phyloP scores from a whole-genome alignment of 2,329 filamentous ascomycete genomes.

The Trichoderma sp. region DNA sequence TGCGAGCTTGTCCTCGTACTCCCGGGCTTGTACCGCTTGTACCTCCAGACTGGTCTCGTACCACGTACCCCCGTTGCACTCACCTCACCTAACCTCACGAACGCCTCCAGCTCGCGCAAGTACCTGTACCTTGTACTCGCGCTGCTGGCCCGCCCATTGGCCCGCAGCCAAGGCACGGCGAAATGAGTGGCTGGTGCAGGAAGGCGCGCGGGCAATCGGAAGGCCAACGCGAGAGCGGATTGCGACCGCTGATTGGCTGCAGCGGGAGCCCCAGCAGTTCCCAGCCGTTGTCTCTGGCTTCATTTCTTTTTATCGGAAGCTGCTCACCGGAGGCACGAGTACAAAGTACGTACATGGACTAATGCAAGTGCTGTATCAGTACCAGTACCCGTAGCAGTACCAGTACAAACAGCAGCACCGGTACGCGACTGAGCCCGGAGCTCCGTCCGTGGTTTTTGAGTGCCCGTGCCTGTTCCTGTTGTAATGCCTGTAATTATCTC shows the following conservation, averaged over 20 bases:
- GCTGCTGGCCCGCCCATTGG: not conserved
- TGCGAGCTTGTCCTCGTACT: not conserved
- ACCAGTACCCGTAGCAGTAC: not conserved
- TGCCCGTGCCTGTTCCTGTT: not conserved
- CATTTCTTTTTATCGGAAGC: constrained; percentile 9
- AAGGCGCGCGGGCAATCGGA: constrained; percentile 7
- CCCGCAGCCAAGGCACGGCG: not conserved
- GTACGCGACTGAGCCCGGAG: not conserved
- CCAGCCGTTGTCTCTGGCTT: not conserved
- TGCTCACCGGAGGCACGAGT: not conserved
- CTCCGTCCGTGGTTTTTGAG: not conserved
- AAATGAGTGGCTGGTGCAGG: constrained; percentile 21
- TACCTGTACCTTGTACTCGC: not conserved
- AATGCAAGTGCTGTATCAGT: constrained; percentile 4
- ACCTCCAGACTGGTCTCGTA: not conserved
- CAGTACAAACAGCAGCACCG: not conserved
- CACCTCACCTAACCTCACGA: not conserved
- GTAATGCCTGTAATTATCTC: not conserved
- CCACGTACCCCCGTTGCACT: not conserved
- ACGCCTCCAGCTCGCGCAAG: constrained; percentile 1
- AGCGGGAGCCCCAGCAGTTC: constrained; percentile 2
- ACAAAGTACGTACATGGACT: not conserved
- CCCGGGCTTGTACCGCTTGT: not conserved
- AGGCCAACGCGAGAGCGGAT: constrained; percentile 1
- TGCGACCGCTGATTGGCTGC: not conserved